Percentiles rank a stretch among this genome's conserved stretches.
Conservation (phyloP, 345 rosid species). For the Geranium rotundifolium region DNA sequence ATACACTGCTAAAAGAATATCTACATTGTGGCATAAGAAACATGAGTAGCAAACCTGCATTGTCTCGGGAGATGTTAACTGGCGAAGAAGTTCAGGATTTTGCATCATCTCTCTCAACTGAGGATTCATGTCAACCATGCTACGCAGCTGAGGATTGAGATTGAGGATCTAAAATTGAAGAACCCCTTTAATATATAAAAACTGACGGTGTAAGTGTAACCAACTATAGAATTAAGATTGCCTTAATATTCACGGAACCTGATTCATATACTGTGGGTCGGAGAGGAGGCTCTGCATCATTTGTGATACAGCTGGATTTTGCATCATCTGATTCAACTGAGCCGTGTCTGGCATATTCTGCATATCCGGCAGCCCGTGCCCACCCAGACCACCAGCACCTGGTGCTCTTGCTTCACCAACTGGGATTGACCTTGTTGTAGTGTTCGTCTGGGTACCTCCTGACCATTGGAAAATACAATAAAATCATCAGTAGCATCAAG, state of each 20-base stretch:
- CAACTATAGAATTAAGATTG: background rate
- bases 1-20: background rate
- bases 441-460: slow-evolving; percentile 37
- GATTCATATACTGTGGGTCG: slow-evolving; percentile 76
- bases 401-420: slow-evolving; percentile 32
- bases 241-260: slow-evolving; percentile 28
- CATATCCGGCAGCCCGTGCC: slow-evolving; percentile 52
- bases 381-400: slow-evolving; percentile 54
- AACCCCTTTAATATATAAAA: background rate
- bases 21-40: too few relatives aligned
- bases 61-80: slow-evolving; percentile 65
- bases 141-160: slow-evolving; percentile 46
- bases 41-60: slow-evolving; percentile 39
- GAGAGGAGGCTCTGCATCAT: slow-evolving; percentile 73
- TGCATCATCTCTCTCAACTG: slow-evolving; percentile 86
- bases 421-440: slow-evolving; percentile 39
- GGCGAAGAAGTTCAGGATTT: slow-evolving; percentile 72
- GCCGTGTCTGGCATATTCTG: slow-evolving; percentile 50
- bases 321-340: slow-evolving; percentile 61
- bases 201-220: background rate
- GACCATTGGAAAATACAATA: background rate
- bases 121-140: slow-evolving; percentile 53
- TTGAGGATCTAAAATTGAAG: slow-evolving; percentile 33
- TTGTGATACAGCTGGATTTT: slow-evolving; percentile 74
- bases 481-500: background rate